Percentiles rank a stretch among this genome's conserved stretches.
Conservation (phyloP, 1,284 basidiomycete genomes). For the Ceratobasidium papillatum region DNA sequence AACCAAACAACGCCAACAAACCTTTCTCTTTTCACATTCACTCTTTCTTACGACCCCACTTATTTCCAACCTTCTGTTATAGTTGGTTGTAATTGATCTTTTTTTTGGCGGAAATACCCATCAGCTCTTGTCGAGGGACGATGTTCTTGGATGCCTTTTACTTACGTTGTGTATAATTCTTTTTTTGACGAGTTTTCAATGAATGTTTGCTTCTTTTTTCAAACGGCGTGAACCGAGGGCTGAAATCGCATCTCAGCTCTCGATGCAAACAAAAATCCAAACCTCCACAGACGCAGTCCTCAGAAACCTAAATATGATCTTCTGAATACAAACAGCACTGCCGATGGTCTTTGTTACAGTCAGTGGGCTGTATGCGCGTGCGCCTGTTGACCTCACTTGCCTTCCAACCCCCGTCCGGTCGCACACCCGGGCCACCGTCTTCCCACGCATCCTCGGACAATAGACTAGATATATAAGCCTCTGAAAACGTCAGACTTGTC, state of each 20-base stretch:
- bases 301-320: background rate
- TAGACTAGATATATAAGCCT: background rate
- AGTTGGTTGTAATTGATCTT: conserved; percentile 29
- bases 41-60: background rate
- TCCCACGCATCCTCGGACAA: conserved; percentile 21
- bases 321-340: background rate
- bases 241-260: too few species aligned
- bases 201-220: background rate
- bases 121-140: background rate
- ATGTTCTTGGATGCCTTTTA: background rate
- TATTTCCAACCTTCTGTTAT: conserved; percentile 4
- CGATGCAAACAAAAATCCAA: too few species aligned
- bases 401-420: conserved; percentile 3
- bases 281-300: background rate
- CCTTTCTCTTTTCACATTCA: conserved; percentile 14
- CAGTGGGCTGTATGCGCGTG: background rate
- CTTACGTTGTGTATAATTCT: conserved; percentile 5
- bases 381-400: conserved; percentile 27
- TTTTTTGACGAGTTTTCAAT: background rate
- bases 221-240: background rate
- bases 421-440: background rate
- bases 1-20: background rate
- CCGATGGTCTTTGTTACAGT: background rate
- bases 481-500: background rate
- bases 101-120: conserved; percentile 29